These are phyloP conservation scores for Mariannaea elegans DNA, from an alignment of 2,329 filamentous ascomycete genomes.

Conservation along the genomic window DNA sequence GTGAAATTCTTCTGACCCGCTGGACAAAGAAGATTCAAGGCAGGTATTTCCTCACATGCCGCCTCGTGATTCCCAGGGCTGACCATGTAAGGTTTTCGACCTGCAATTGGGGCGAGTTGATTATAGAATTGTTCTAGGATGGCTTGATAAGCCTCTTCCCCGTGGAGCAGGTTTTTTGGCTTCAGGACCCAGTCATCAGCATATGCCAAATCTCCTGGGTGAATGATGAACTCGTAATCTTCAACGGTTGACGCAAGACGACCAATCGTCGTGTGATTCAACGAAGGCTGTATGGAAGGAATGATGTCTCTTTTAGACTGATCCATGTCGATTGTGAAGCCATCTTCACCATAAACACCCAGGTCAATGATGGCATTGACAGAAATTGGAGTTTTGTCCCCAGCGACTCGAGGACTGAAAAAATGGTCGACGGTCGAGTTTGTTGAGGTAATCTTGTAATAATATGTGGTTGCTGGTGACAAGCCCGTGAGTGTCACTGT, in stretches of 20 bases:
- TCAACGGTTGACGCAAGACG: constrained; percentile 59
- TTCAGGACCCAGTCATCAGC: constrained; percentile 65
- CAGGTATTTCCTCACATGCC: constrained; percentile 54
- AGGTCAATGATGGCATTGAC: constrained; percentile 11
- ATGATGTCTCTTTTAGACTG: constrained; percentile 52
- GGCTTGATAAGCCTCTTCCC: constrained; percentile 60
- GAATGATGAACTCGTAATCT: constrained; percentile 63
- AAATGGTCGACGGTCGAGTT: neutral
- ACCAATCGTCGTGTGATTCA: constrained; percentile 59
- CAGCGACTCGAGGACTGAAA: neutral
- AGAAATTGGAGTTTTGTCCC: neutral
- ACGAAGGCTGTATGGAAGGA: neutral
- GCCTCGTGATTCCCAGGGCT: constrained; percentile 65
- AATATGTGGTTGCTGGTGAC: constrained; percentile 1
- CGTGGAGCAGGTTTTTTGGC: constrained; percentile 55
- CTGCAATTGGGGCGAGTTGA: constrained; percentile 51
- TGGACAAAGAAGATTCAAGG: constrained; percentile 51
- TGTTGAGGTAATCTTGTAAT: neutral
- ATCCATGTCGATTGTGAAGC: constrained; percentile 19
- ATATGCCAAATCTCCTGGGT: constrained; percentile 65
- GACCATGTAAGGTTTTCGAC: constrained; percentile 58
- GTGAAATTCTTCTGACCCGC: constrained; percentile 68
- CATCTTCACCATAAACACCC: constrained; percentile 22
- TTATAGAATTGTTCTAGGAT: constrained; percentile 64
- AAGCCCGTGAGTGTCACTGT: constrained; percentile 16